phyloP scores from a whole-genome alignment of 225 moss, liverwort and hornwort genomes.

The Straminergon stramineum region DNA sequence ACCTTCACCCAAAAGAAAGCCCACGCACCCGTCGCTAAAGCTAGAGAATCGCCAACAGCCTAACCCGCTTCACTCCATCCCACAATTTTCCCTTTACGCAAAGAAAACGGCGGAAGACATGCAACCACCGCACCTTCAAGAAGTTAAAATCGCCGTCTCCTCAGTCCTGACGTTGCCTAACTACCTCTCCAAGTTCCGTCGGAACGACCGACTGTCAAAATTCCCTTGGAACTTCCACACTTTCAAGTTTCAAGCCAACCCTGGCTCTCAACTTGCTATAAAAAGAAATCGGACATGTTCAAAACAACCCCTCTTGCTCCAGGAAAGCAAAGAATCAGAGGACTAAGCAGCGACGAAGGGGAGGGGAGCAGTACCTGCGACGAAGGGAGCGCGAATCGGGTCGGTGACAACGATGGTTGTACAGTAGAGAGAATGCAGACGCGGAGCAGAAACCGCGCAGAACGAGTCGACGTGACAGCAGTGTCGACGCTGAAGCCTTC shows the following conservation, averaged over 20 bases:
- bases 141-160: not conserved
- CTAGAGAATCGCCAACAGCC: not conserved
- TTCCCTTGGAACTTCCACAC: not conserved
- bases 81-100: not conserved
- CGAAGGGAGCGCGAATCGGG: not conserved
- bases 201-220: not conserved
- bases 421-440: not conserved
- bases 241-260: not conserved
- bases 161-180: not conserved
- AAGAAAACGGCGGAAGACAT: not conserved
- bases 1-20: not conserved
- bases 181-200: not conserved
- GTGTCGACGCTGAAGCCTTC: not conserved
- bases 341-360: not conserved
- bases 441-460: slow-evolving; percentile 5
- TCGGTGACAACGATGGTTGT: not conserved
- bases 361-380: not conserved
- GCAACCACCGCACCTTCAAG: not conserved
- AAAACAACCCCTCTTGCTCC: not conserved
- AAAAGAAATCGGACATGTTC: not conserved
- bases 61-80: not conserved
- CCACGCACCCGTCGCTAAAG: not conserved
- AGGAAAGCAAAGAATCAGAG: not conserved
- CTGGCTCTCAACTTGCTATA: not conserved
- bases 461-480: not conserved